Base-by-base conservation (phyloP, 768 basidiomycete genomes). In the Lactarius trivialis region DNA sequence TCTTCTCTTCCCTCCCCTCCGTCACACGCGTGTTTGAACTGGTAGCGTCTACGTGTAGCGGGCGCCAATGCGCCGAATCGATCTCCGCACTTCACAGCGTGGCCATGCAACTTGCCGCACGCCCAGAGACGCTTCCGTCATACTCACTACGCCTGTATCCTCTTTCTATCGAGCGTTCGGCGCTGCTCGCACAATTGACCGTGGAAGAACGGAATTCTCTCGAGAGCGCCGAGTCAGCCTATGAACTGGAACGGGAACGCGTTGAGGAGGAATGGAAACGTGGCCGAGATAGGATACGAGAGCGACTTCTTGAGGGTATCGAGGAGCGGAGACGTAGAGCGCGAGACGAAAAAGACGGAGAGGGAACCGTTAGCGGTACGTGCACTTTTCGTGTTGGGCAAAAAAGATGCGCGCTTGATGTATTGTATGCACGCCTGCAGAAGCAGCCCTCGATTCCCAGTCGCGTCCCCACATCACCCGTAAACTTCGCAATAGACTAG, bases 281-380 rank as follows among this genome's bases (percentile, higher is more conserved):
- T 49, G 91, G 91, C 4, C 78, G 86, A 51, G 89, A 89, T 48
- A 77, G 85, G 32, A 85, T 93, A 19, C 77, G 88, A 8, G 89
- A 92, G 68, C 79, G 91, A 17, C 76, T 93, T 33, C 72, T 92
- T 17, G 91, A 93, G 68, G 89, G 91, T 32, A 88, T 93, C 66
- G 91, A 92, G 71, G 91, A 93, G 70, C 79, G 91, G 33, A 74
- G 91, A 59, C 78, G 85, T 67, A 76, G 88, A 62, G 91, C 91
- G 32, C 77, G 91, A 56, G 91, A 93, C 65, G 91, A 93, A 76
- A 93, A 92, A 70, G 91, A 93, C 63, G 89, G 90, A 64, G 91
- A 93, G 68, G 90, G 88, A n/a, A 85, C 83, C 17, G 79, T 82
- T 45, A 85, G 84, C 57, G 87, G 83, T 85, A 53, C 60, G 81